Base-by-base conservation (phyloP, 108 stramenopile species). In the Cyclostephanos tholiformis region DNA sequence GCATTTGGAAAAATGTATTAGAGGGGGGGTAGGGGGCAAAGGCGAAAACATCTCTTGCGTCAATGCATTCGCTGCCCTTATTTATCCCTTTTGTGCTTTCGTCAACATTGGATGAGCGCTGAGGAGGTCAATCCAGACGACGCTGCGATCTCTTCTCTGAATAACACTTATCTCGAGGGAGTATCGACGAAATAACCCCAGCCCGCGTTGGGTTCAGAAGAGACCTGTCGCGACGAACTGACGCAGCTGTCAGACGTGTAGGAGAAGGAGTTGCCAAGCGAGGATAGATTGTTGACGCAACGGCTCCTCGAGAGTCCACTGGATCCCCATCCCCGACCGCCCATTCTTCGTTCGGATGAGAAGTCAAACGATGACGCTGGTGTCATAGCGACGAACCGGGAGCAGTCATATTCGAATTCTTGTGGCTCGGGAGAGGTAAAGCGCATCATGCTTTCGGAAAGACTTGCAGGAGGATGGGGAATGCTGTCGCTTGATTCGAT, bases 401-500 rank as follows among this genome's bases (percentile, higher is more conserved):
- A 69, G 56, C 68, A 58, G 19, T 69, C 68, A 13, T 58, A 41
- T 7, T 57, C 39, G 27, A 29, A 58, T 30, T 58, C 57, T 53
- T 53, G 52, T 6, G n/a, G 20, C 2, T 30, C 57, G 16, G 57
- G 29, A 3, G 57, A 29, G 27, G 29, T 14, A 13, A 29, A 29
- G 52, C 52, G 19, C 57, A 58, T 53, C 23, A 22, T 20, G 19
- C 23, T 25, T 22, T 8, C 2, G 57, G 29, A 58, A 58, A 29
- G 57, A 7, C 25, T 58, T 30, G 38, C 39, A 1, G 68, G 68
- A 6, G 68, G 68, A 2, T 38, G n/a, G 20, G 68, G 56, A 12
- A 69, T 9, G 39, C 68, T 58, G 56, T 23, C 38, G 68, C 56
- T 44, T 38, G 68, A 69, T 23, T 51, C 68, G 39, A 69, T 19